Evolutionary conservation across 176 grass and related monocot genomes (phyloP), one percentile per base, ranked within the genome.

Genomic region (Bothriochloa decipiens): DNA sequence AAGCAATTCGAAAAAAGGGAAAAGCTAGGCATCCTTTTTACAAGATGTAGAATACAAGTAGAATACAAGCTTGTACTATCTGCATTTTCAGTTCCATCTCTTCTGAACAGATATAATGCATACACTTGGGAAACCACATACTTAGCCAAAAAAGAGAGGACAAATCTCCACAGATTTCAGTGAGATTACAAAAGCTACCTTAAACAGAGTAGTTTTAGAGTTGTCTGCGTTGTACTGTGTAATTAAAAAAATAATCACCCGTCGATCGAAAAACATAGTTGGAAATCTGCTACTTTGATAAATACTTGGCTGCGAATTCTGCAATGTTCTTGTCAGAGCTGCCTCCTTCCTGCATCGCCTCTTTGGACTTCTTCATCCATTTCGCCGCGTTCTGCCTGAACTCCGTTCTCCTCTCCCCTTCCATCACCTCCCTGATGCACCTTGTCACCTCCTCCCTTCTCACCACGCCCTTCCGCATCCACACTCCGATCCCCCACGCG

Each of bases 241-340:
- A 32, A 1, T 32, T 32, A 32, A 2, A 52, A 52, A 22, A 57
- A 15, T 3, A 57, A 20, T 0, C 52, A 57, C 52, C 15, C 5
- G 0, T 6, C 18, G 50, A 11, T 7, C 18, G 52, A 7, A 55
- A 4, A 55, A 55, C 53, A 57, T 22, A 60, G 3, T 11, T 1
- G 57, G 22, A 25, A 23, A 61, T 25, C 22, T 11, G 9, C 42
- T 61, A 61, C 8, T 23, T 61, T 25, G 57, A 3, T 11, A 61
- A 61, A 61, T 61, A 61, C 57, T 61, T 61, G 1, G 57, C 57
- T 11, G 58, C 58, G 4, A 62, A 62, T 5, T 35, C 65, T 3
- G 65, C 65, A 37, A 69, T 69, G 35, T 69, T 69, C 67, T n/a
- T 40, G 35, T 69, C 67, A 11, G 67, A 69, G 35, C 18, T 69